Conservation (phyloP, 2,329 filamentous ascomycete genomes). For the Fusarium papillatum region DNA sequence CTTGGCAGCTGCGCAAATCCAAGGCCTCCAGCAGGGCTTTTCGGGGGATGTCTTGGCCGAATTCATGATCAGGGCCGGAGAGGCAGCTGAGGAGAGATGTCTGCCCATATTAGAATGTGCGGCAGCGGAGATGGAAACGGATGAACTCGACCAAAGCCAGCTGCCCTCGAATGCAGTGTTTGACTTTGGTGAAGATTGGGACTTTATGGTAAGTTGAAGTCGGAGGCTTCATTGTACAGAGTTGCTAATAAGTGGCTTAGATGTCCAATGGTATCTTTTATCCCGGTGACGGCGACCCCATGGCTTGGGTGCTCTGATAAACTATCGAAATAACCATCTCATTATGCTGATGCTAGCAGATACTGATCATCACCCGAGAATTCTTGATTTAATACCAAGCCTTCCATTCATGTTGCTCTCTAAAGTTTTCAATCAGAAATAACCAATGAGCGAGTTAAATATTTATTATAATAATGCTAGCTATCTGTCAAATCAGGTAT, state of each 20-base stretch:
- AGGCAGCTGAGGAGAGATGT: conserved; percentile 50
- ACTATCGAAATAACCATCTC: not conserved
- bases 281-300: not conserved
- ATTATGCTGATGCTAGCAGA: not conserved
- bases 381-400: not conserved
- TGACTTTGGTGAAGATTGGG: conserved; percentile 40
- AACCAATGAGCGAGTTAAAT: not conserved
- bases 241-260: not conserved
- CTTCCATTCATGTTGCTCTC: not conserved
- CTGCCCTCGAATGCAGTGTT: not conserved
- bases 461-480: not conserved
- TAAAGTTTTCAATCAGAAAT: not conserved
- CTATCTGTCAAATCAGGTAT: not conserved
- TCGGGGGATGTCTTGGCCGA: conserved; percentile 49
- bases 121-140: conserved; percentile 29
- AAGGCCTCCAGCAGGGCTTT: conserved; percentile 54
- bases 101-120: conserved; percentile 51
- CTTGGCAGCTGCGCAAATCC: conserved; percentile 52
- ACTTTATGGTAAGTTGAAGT: conserved; percentile 36
- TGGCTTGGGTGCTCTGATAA: conserved; percentile 26
- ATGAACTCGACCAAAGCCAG: not conserved
- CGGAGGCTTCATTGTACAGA: not conserved
- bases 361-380: not conserved
- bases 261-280: conserved; percentile 25
- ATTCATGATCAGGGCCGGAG: conserved; percentile 53